Evolutionary conservation across 768 basidiomycete genomes (phyloP).

Genomic region (Scleroderma citrinum): DNA sequence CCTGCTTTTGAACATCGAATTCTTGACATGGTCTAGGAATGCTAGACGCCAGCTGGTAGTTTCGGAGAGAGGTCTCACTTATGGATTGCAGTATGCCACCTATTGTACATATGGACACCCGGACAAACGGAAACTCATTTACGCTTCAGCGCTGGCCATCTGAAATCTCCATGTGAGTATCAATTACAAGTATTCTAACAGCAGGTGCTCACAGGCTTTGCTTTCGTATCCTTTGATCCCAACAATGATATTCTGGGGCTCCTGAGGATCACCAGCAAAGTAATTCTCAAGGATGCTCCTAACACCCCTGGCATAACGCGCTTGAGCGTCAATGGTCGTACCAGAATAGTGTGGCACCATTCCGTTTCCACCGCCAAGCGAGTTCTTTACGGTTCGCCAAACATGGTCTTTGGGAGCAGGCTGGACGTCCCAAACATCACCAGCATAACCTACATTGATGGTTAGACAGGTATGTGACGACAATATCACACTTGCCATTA

Average conservation of each 20-base stretch:
- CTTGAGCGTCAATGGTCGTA: slow-evolving; percentile 86
- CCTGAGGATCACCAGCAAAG: slow-evolving; percentile 56
- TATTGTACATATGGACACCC: too few species aligned
- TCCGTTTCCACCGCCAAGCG: slow-evolving; percentile 79
- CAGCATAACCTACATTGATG: slow-evolving; percentile 24
- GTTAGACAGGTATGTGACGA: too few species aligned
- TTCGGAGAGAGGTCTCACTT: too few species aligned
- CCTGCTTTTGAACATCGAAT: too few species aligned
- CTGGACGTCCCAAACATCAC: slow-evolving; percentile 83
- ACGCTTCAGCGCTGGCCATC: slow-evolving; percentile 7
- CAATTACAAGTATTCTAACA: background rate
- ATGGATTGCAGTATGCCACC: too few species aligned
- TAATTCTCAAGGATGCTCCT: slow-evolving; percentile 71
- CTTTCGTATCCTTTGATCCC: slow-evolving; percentile 52
- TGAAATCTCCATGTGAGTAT: background rate
- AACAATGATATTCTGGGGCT: slow-evolving; percentile 77
- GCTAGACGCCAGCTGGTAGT: too few species aligned
- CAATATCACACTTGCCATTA: slow-evolving; percentile 33
- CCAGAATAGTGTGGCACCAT: slow-evolving; percentile 89
- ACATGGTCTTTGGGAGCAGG: slow-evolving; percentile 83
- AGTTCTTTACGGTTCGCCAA: slow-evolving; percentile 81
- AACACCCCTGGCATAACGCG: slow-evolving; percentile 73
- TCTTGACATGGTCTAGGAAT: too few species aligned
- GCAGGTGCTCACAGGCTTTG: slow-evolving; percentile 36
- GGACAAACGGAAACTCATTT: background rate